Percentiles rank a stretch among this genome's conserved stretches.
These are phyloP conservation scores for Aspergillus japonicus DNA, from an alignment of 2,329 filamentous ascomycete species.

Conservation along the genomic window DNA sequence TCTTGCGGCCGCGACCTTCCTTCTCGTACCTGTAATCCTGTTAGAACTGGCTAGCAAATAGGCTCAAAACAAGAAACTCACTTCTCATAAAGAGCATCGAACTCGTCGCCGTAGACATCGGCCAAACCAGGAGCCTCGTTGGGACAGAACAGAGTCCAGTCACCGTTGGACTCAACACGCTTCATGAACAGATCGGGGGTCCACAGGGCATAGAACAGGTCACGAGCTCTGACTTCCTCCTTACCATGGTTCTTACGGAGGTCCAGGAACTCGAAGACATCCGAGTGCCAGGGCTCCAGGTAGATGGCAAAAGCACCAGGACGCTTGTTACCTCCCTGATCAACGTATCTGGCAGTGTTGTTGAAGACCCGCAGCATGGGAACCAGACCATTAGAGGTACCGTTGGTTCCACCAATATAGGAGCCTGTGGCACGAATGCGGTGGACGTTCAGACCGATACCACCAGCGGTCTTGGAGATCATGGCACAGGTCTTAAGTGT, in stretches of 20 bases:
- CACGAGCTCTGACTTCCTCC: slow-evolving; percentile 93
- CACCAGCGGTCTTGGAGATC: slow-evolving; percentile 99
- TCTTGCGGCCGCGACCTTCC: slow-evolving; percentile 83
- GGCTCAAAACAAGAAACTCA: slow-evolving; percentile 21
- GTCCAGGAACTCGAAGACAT: slow-evolving; percentile 96
- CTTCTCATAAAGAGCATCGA: slow-evolving; percentile 84
- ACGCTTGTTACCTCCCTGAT: slow-evolving; percentile 98
- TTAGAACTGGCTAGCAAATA: slow-evolving; percentile 9
- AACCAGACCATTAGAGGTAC: slow-evolving; percentile 93
- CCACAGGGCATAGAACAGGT: slow-evolving; percentile 97
- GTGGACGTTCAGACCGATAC: slow-evolving; percentile 95
- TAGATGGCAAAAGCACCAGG: slow-evolving; percentile 98
- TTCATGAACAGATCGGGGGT: slow-evolving; percentile 99
- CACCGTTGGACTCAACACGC: slow-evolving; percentile 92
- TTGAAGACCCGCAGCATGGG: slow-evolving; percentile 99
- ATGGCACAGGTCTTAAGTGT: slow-evolving; percentile 98
- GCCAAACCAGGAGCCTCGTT: slow-evolving; percentile 93
- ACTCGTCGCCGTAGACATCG: slow-evolving; percentile 96
- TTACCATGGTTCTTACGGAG: slow-evolving; percentile 99
- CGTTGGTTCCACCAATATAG: slow-evolving; percentile 97
- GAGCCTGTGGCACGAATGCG: slow-evolving; percentile 95
- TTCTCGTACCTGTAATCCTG: slow-evolving; percentile 67
- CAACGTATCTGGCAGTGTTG: slow-evolving; percentile 97
- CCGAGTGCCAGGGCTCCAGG: slow-evolving; percentile 97
- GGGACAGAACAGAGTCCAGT: slow-evolving; percentile 98